Conservation (phyloP, 139 green algal genomes). For the Closterium sp. region DNA sequence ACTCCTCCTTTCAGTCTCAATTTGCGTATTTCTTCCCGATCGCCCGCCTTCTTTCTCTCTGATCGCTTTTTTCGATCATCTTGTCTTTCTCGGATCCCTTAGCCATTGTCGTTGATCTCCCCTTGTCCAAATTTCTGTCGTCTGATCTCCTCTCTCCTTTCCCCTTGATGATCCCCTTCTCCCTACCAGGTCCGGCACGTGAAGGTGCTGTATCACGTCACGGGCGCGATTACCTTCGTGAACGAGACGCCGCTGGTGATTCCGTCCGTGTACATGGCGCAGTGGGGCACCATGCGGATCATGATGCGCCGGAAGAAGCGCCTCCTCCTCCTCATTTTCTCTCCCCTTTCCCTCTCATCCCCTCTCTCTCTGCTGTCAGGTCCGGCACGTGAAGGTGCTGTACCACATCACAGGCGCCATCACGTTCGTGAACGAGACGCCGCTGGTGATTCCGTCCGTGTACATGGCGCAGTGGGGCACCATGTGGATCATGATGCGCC, state of each 20-base stretch:
- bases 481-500: slow-evolving; percentile 99
- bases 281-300: slow-evolving; percentile 99
- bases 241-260: slow-evolving; percentile 97
- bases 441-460: slow-evolving; percentile 94
- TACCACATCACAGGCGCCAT: slow-evolving; percentile 99
- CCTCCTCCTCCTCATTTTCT: too few relatives aligned
- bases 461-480: slow-evolving; percentile 98
- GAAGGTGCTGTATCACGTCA: slow-evolving; percentile 97
- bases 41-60: neutral
- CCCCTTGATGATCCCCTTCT: too few relatives aligned
- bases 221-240: slow-evolving; percentile 98
- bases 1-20: too few relatives aligned
- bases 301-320: slow-evolving; percentile 99
- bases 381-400: slow-evolving; percentile 91
- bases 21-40: neutral
- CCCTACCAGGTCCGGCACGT: slow-evolving; percentile 91
- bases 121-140: too few relatives aligned
- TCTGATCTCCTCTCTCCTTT: neutral
- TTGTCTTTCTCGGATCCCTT: neutral
- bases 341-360: neutral
- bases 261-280: slow-evolving; percentile 93
- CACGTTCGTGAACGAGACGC: slow-evolving; percentile 98
- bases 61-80: neutral
- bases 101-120: too few relatives aligned
- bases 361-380: slow-evolving; percentile 56